These are phyloP conservation scores for Castanea crenata DNA, from an alignment of 306 rosid genomes.

Conservation along the genomic window DNA sequence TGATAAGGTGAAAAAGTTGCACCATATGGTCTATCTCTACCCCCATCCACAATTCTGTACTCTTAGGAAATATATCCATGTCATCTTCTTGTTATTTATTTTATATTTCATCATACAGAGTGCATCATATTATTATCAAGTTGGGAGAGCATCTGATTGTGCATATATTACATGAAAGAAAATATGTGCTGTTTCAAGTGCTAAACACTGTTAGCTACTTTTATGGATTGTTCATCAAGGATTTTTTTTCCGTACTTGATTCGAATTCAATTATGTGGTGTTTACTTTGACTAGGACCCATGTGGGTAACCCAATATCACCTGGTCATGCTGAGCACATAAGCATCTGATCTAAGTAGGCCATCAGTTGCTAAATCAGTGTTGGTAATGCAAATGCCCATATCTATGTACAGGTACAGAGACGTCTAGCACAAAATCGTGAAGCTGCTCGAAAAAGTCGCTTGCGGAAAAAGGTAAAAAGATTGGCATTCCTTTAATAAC, in stretches of 20 bases:
- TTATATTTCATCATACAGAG: slow-evolving; percentile 3
- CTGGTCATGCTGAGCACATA: neutral
- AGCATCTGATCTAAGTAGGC: neutral
- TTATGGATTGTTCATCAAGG: neutral
- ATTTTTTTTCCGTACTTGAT: neutral
- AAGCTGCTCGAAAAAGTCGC: slow-evolving; percentile 86
- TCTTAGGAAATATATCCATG: neutral
- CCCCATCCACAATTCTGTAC: neutral
- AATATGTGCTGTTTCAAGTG: neutral
- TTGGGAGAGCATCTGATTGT: neutral
- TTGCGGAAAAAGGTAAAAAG: slow-evolving; percentile 67
- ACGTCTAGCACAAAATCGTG: slow-evolving; percentile 87
- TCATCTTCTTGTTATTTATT: slow-evolving; percentile 12
- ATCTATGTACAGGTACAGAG: slow-evolving; percentile 45
- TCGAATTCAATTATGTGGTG: neutral
- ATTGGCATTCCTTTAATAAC: slow-evolving; percentile 5
- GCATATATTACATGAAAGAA: neutral
- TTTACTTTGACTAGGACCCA: neutral
- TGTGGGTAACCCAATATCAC: neutral
- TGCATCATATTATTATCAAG: neutral
- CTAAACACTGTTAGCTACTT: neutral
- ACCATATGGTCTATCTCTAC: neutral
- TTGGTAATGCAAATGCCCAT: slow-evolving; percentile 11
- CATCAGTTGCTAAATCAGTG: neutral
- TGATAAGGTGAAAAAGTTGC: slow-evolving; percentile 60